Evolutionary conservation across 2,329 filamentous ascomycete genomes (phyloP), one percentile per base, ranked within the genome.

Genomic region (Ascochyta rabiei): DNA sequence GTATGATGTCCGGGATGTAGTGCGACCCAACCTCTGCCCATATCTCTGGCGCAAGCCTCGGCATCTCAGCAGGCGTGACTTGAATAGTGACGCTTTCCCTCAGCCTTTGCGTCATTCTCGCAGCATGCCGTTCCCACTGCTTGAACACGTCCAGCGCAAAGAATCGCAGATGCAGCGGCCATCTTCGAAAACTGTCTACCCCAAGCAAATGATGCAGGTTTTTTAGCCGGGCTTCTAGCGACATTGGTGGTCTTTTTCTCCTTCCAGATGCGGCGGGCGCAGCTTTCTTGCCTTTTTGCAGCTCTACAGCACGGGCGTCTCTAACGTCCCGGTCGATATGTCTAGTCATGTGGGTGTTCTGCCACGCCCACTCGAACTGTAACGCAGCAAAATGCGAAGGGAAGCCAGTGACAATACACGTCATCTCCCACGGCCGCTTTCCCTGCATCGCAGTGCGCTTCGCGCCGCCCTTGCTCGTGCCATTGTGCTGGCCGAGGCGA

Each of bases 311-410:
- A 82, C 75, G 12, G 39, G 70, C 70, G 31, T 72, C 64, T 12
- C 71, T 63, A 37, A 72, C 64, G 26, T 71, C 60, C 34, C 61
- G 57, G 40, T 89, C 83, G 53, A 96, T 91, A 71, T 96, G 92
- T 30, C 89, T 80, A 5, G 93, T 93, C 30, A 88, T 74, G 70
- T 95, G 89, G 1, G 92, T 86, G 70, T 98, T 92, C 62, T 90
- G 90, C 81, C 96, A 89, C 34, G 93, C 93, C 93, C 93, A 97
- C 89, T 98, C 93, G 70, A 99, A 98, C 70, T 98, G 93, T 60
- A 99, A 77, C 0, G 95, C 95, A 0, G 90, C 91, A 31, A 93
- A 86, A 67, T 88, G 88, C 62, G 89, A 93, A 0, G 90, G 91
- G 62, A 99, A 99, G 0, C 93, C 93, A 6, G 90, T 89, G 1